phyloP scores from a whole-genome alignment of 306 rosid genomes.

The Sechiopsis laciniata region DNA sequence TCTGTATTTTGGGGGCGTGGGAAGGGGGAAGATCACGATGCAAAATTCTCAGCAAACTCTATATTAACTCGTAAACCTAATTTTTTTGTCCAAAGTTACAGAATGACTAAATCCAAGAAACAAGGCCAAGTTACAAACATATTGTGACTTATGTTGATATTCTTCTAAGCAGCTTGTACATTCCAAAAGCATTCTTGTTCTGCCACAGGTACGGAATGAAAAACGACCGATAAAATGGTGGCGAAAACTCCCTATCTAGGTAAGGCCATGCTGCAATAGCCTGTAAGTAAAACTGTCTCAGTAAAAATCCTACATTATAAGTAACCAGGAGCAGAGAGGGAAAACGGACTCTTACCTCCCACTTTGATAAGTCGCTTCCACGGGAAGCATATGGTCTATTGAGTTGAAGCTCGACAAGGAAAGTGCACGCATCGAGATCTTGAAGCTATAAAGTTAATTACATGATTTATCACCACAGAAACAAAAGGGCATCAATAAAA shows the following conservation, averaged over 20 bases:
- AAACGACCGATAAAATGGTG: constrained; percentile 73
- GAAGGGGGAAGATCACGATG: not conserved
- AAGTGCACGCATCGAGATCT: constrained; percentile 64
- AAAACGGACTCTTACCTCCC: constrained; percentile 61
- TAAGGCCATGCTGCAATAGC: constrained; percentile 73
- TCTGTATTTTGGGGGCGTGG: not conserved
- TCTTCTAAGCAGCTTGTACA: constrained; percentile 73
- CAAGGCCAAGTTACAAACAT: not conserved
- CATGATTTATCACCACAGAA: constrained; percentile 12
- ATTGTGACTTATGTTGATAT: constrained; percentile 31
- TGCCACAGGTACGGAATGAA: constrained; percentile 88
- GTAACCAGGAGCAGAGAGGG: not conserved
- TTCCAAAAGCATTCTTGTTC: constrained; percentile 80
- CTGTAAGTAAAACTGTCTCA: constrained; percentile 33
- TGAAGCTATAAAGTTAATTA: constrained; percentile 46
- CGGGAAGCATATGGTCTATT: constrained; percentile 71
- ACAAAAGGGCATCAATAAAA: not conserved
- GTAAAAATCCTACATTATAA: constrained; percentile 5
- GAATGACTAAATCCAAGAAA: not conserved
- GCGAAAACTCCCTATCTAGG: constrained; percentile 88
- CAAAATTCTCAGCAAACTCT: constrained; percentile 10
- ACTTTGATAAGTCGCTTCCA: constrained; percentile 68
- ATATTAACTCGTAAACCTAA: not conserved
- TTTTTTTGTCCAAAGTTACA: not conserved
- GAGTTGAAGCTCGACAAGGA: constrained; percentile 85